A percentile compares a stretch with the other conserved stretches of the same genome.
phyloP scores from a whole-genome alignment of 2,329 filamentous ascomycete species.

The Pseudocercospora macadamiae region DNA sequence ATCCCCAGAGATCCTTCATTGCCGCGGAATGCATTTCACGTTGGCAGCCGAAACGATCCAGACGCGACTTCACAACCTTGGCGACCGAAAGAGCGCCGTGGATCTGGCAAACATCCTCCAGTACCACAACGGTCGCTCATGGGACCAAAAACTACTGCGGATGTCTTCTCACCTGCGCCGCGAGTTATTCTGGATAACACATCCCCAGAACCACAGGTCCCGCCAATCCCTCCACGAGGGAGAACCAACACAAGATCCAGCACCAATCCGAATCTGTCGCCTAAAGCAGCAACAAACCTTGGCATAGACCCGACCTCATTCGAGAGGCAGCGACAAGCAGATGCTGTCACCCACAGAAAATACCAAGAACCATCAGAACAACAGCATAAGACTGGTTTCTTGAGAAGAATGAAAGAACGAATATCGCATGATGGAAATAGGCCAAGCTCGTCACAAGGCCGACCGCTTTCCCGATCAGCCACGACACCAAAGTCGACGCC shows the following conservation, averaged over 20 bases:
- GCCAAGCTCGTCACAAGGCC: conserved; percentile 4
- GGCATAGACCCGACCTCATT: conserved; percentile 20
- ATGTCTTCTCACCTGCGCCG: conserved; percentile 17
- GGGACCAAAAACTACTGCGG: conserved; percentile 29
- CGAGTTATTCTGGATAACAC: neutral
- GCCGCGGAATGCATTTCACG: conserved; percentile 17
- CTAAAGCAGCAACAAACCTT: conserved; percentile 19
- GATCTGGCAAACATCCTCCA: conserved; percentile 23
- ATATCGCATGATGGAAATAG: conserved; percentile 10
- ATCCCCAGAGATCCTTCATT: conserved; percentile 29
- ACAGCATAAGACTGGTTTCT: conserved; percentile 13
- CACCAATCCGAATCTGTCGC: neutral
- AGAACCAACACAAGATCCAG: conserved; percentile 10
- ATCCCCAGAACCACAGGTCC: conserved; percentile 9
- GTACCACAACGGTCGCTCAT: conserved; percentile 28
- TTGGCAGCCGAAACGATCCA: conserved; percentile 24
- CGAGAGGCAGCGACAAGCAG: conserved; percentile 8
- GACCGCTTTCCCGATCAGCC: neutral
- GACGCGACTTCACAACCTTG: conserved; percentile 30
- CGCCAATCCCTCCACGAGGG: conserved; percentile 13
- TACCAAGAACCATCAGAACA: neutral
- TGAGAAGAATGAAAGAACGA: conserved; percentile 16
- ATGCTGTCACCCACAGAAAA: neutral
- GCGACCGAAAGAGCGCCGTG: conserved; percentile 16
- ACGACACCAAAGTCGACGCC: neutral